phyloP scores from a whole-genome alignment of 345 rosid species.

The Aquilaria malaccensis region DNA sequence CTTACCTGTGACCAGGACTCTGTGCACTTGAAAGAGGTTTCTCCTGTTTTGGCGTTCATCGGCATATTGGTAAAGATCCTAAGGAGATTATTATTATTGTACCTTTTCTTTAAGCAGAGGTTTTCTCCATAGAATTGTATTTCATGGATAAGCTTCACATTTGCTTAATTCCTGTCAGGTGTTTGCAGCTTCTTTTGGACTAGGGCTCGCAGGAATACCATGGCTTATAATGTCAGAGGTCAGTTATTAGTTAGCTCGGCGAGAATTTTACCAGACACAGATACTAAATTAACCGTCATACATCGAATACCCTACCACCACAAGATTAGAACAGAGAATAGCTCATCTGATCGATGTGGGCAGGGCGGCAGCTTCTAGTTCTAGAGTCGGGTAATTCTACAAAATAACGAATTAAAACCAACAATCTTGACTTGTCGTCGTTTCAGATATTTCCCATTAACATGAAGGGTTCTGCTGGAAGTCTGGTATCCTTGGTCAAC shows the following conservation, averaged over 20 bases:
- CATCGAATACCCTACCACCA: no score
- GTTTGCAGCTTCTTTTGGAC: background rate
- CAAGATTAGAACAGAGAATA: no score
- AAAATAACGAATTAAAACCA: background rate
- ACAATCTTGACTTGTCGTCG: background rate
- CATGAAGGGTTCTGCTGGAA: constrained; percentile 15
- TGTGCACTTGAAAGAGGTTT: background rate
- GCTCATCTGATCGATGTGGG: no score
- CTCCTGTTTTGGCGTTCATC: constrained; percentile 12
- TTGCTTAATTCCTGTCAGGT: background rate
- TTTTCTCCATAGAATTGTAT: background rate
- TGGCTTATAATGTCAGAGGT: constrained; percentile 14
- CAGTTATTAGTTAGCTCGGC: background rate
- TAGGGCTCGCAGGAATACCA: constrained; percentile 8
- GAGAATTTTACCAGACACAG: no score
- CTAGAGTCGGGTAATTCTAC: no score
- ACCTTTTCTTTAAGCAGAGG: background rate
- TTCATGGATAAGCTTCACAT: background rate
- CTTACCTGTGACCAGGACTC: no score
- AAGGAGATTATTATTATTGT: background rate
- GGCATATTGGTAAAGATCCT: constrained; percentile 6
- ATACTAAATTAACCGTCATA: no score
- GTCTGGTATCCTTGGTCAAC: constrained; percentile 10
- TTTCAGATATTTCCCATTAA: constrained; percentile 13
- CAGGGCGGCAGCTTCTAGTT: no score